phyloP scores from a whole-genome alignment of 2,329 filamentous ascomycete genomes.

The Alternaria conjuncta region DNA sequence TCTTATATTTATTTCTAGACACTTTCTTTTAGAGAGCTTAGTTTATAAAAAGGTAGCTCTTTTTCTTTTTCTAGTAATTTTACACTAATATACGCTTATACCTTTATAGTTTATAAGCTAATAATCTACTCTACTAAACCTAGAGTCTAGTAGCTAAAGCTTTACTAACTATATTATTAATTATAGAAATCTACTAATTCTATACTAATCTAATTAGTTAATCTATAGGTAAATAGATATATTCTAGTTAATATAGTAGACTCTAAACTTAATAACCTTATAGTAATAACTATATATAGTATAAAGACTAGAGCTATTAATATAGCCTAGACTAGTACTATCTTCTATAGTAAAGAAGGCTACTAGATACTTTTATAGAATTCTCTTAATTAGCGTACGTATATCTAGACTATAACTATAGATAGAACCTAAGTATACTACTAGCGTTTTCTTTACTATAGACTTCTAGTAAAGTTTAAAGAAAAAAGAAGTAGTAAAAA shows the following conservation, averaged over 20 bases:
- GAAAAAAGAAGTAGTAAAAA: conserved; percentile 21
- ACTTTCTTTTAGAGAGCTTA: conserved; percentile 6
- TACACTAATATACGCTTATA: conserved; percentile 6
- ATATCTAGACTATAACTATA: conserved; percentile 12
- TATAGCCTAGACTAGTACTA: conserved; percentile 1
- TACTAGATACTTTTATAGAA: conserved; percentile 14
- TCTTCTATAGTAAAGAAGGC: conserved; percentile 14
- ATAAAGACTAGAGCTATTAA: conserved; percentile 7
- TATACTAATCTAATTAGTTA: conserved; percentile 1
- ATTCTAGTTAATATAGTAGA: conserved; percentile 8
- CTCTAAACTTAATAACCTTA: conserved; percentile 8
- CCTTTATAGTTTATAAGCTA: not conserved
- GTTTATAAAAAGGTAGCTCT: not conserved
- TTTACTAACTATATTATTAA: conserved; percentile 7
- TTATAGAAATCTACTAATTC: conserved; percentile 22
- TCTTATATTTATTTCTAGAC: not conserved
- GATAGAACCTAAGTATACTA: conserved; percentile 14
- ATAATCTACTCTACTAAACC: conserved; percentile 18
- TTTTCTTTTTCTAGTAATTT: conserved; percentile 15
- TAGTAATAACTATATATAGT: conserved; percentile 5
- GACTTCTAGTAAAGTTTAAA: conserved; percentile 13
- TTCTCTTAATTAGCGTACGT: conserved; percentile 9
- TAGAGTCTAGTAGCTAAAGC: conserved; percentile 14
- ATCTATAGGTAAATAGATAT: conserved; percentile 16
- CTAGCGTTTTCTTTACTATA: not conserved